Base-by-base conservation (phyloP, 148 eudicot genomes). In the Suaeda aralocaspica region DNA sequence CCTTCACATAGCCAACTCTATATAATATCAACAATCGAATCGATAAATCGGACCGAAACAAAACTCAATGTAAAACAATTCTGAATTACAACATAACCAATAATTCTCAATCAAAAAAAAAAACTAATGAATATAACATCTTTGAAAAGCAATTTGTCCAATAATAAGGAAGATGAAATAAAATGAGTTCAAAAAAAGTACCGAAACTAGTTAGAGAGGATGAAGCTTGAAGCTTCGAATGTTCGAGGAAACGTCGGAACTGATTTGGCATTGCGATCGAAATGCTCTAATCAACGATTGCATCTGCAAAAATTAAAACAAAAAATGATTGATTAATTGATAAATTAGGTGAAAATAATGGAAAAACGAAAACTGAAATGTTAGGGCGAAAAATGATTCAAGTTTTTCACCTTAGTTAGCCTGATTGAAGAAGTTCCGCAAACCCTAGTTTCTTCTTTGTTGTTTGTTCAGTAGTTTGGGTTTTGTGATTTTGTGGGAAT, bases 241-340 rank as follows among this genome's bases (percentile, higher is more conserved):
- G 28, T 48, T 31, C 2, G 73, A 59, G 12, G 68, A 60, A 21
- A 31, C 44, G 36, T 70, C 41, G 22, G 53, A 77, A 45, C 34
- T 66, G 50, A 71, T 41, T 36, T 61, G 28, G 63, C 61, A 77
- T 29, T 72, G 68, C 73, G 72, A 77, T 34, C 61, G 75, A 66
- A 66, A 39, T 29, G 72, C 61, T 34, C 76, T 48, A 41, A 66
- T 70, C 50, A 71, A 62, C 58, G 71, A 58, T 64, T 71, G 75
- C 80, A 71, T 77, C 66, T 57, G 71, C 30, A 39, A 36, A 36
- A n/a, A n/a, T 22, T 39, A 2, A 7, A 6, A 14, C 0, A 34
- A n/a, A n/a, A 10, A 18, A 0, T 36, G 2, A n/a, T 21, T 61
- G 21, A 2, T 36, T 29, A 18, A 0, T 1, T 15, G n/a, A 16